phyloP scores from a whole-genome alignment of 1,139 yeast species.

The Torulaspora globosa region DNA sequence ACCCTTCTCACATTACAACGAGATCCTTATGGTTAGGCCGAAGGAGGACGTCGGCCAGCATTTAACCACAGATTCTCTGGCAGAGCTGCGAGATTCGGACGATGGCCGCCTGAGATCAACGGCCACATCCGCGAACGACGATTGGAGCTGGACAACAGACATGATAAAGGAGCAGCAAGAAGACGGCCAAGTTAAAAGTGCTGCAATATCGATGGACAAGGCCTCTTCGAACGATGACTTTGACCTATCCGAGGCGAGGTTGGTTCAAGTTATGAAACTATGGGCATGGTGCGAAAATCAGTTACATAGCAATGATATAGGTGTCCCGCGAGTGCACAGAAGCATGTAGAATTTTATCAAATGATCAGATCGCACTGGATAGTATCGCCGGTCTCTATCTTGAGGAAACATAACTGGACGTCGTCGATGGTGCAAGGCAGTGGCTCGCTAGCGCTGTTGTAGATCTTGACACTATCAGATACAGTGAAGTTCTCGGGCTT shows the following conservation, averaged over 20 bases:
- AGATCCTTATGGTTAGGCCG: slow-evolving; percentile 18
- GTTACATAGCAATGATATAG: slow-evolving; percentile 41
- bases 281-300: slow-evolving; percentile 61
- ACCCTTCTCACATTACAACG: slow-evolving; percentile 15
- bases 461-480: slow-evolving; percentile 38
- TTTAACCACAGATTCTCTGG: slow-evolving; percentile 16
- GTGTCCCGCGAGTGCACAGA: slow-evolving; percentile 37
- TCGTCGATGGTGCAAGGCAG: slow-evolving; percentile 39
- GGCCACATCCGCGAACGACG: slow-evolving; percentile 10
- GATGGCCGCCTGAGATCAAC: slow-evolving; percentile 11
- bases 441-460: slow-evolving; percentile 34
- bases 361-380: slow-evolving; percentile 45
- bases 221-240: slow-evolving; percentile 8
- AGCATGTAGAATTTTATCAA: slow-evolving; percentile 5
- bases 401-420: slow-evolving; percentile 54
- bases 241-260: slow-evolving; percentile 39
- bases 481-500: slow-evolving; percentile 24
- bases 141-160: slow-evolving; percentile 19
- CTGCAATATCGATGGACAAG: slow-evolving; percentile 11
- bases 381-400: slow-evolving; percentile 64
- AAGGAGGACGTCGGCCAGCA: slow-evolving; percentile 19
- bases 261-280: slow-evolving; percentile 53
- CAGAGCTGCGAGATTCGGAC: slow-evolving; percentile 15
- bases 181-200: slow-evolving; percentile 5
- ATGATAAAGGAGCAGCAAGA: slow-evolving; percentile 20